phyloP scores from a whole-genome alignment of 2,329 filamentous ascomycete species.

The Phialophora tarda region DNA sequence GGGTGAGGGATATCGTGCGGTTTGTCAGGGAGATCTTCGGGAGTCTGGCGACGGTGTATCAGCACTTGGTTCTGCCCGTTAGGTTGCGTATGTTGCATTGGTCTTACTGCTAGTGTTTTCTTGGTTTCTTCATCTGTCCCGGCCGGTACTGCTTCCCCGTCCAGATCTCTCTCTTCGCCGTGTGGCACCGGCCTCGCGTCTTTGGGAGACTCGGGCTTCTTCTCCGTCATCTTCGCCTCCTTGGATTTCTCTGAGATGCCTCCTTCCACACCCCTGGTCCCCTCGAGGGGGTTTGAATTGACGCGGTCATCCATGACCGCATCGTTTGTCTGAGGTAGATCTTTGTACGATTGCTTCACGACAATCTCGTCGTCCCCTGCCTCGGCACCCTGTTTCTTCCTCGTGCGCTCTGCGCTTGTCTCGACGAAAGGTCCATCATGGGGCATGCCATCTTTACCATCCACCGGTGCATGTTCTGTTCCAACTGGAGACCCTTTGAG shows the following conservation, averaged over 20 bases:
- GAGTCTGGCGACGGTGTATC: conserved; percentile 66
- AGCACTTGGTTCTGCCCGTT: conserved; percentile 13
- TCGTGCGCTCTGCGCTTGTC: conserved; percentile 54
- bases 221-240: conserved; percentile 72
- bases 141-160: conserved; percentile 43
- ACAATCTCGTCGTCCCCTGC: conserved; percentile 42
- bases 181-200: conserved; percentile 82
- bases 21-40: conserved; percentile 77
- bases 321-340: conserved; percentile 64
- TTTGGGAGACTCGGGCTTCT: conserved; percentile 82
- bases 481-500: conserved; percentile 50
- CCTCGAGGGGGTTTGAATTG: conserved; percentile 75
- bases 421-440: conserved; percentile 78
- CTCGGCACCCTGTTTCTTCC: conserved; percentile 45
- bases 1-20: conserved; percentile 76
- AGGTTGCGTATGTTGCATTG: background rate
- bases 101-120: conserved; percentile 61
- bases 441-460: conserved; percentile 91
- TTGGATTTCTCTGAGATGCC: conserved; percentile 88
- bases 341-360: conserved; percentile 45
- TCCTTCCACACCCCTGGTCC: conserved; percentile 85
- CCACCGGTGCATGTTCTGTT: conserved; percentile 83
- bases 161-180: conserved; percentile 65
- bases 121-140: conserved; percentile 53
- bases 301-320: conserved; percentile 93